Evolutionary conservation across 768 basidiomycete genomes (phyloP), one percentile per base, ranked within the genome.

Genomic region (Lepiota brunneoincarnata): DNA sequence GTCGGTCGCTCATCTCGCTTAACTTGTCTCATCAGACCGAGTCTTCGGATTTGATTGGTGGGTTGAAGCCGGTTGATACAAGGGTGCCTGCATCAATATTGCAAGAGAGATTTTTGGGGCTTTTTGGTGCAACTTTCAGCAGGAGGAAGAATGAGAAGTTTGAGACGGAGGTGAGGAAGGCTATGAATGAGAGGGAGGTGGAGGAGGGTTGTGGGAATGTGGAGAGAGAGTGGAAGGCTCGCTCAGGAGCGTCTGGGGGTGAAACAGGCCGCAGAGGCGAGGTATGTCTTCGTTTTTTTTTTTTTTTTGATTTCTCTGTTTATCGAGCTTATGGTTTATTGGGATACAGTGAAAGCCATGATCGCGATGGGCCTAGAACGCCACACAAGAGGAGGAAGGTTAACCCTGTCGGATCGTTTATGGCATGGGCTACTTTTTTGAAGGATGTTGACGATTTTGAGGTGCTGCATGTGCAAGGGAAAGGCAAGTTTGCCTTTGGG

Each of bases 1-100:
- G 78, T 6, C 81, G 83, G 10, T 84, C 86, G 0, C 79, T 99
- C 31, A 80, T 93, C 51, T 92, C 94, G 0, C 79, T 99, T 54
- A 99, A 99, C 66, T 69, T 98, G 61, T 97, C 93, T 1, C 92
- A 95, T 63, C 97, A 99, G 68, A 97, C 95, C 1, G 96, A 98
- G 67, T 89, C 92, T 1, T 87, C 91, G 2, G 97, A 99, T 69
- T 73, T 98, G 3, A 75, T 99, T 4, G 97, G 97, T 35, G 95
- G 95, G 0, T 94, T 96, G 69, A 95, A 94, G 66, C 97, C 97
- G n/a, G 75, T 98, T 6, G 93, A 98, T 66, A 83, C 93, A 5
- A 83, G 89, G 11, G 70, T 93, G 0, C 86, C 92, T 10, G 94
- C 84, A 0, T 78, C 80, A 6, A 75, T 72, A 24, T 68, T 97